Evolutionary conservation across 2,329 filamentous ascomycete genomes (phyloP).

Genomic region (Penicillium sp.): DNA sequence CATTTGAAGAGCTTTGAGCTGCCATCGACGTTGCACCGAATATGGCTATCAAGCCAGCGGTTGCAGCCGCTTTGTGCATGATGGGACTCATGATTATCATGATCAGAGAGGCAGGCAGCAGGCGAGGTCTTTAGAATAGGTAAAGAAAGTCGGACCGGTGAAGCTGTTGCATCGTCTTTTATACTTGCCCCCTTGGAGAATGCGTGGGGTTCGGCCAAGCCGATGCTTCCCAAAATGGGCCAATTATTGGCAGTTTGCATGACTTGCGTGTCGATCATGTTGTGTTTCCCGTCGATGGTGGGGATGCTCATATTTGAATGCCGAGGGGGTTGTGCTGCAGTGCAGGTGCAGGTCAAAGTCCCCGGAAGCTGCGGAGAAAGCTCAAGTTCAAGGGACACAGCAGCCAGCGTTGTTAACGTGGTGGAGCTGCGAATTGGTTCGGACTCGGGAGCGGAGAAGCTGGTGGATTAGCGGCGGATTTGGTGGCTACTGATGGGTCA

Average conservation of each 20-base stretch:
- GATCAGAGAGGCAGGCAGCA: not conserved
- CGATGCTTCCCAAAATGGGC: not conserved
- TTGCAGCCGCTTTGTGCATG: not conserved
- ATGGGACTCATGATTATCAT: not conserved
- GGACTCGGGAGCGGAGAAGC: too few species aligned
- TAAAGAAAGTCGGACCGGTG: not conserved
- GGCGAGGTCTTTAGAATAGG: not conserved
- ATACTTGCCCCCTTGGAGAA: not conserved
- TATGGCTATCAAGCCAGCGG: not conserved
- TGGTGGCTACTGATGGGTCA: conserved; percentile 10
- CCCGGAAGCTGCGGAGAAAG: not conserved
- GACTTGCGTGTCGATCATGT: not conserved
- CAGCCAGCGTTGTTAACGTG: not conserved
- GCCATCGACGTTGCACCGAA: not conserved
- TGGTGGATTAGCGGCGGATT: conserved; percentile 11
- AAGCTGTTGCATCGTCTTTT: not conserved
- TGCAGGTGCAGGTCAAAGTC: not conserved
- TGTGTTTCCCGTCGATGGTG: not conserved
- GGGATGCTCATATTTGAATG: not conserved
- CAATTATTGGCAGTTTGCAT: not conserved
- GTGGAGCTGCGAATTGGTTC: not conserved
- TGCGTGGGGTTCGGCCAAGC: not conserved
- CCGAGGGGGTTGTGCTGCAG: not conserved
- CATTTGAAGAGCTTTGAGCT: not conserved
- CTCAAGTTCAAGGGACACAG: not conserved